These are phyloP conservation scores for Parsonsia alboflavescens DNA, from an alignment of 257 asterid genomes.

Conservation along the genomic window DNA sequence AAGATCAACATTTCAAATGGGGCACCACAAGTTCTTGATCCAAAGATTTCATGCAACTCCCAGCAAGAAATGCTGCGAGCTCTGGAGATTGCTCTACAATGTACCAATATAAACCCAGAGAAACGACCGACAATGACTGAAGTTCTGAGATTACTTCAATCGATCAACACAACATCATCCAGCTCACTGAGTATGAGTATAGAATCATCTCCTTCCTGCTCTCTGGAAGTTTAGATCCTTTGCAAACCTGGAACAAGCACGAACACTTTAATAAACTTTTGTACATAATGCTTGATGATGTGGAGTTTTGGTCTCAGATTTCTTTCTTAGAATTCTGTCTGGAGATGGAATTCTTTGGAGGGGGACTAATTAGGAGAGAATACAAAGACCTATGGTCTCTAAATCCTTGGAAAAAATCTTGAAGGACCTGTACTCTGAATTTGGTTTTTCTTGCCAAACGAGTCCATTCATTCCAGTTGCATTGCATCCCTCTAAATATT, in stretches of 20 bases:
- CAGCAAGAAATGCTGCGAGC: conserved; percentile 55
- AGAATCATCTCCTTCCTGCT: conserved; percentile 18
- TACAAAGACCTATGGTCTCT: not conserved
- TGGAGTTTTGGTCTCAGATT: not conserved
- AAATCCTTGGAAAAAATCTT: no score
- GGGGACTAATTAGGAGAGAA: not conserved
- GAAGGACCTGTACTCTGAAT: no score
- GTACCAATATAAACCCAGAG: conserved; percentile 65
- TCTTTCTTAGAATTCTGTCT: not conserved
- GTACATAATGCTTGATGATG: conserved; percentile 19
- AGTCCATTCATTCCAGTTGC: no score
- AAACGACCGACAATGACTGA: conserved; percentile 73
- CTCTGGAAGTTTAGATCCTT: conserved; percentile 36
- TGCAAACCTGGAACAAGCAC: conserved; percentile 27
- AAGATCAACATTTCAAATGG: conserved; percentile 70
- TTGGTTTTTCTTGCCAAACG: no score
- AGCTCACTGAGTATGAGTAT: conserved; percentile 22
- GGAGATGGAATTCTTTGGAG: not conserved
- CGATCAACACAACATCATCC: conserved; percentile 33
- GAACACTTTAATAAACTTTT: not conserved
- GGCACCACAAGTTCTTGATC: conserved; percentile 54
- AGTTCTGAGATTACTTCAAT: conserved; percentile 49
- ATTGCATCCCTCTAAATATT: no score
- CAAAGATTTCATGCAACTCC: conserved; percentile 41
- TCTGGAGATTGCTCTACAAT: conserved; percentile 53